Percentiles rank a stretch among this genome's conserved stretches.
Conservation (phyloP, 805 yeast genomes). For the Nakazawaea ernobii region DNA sequence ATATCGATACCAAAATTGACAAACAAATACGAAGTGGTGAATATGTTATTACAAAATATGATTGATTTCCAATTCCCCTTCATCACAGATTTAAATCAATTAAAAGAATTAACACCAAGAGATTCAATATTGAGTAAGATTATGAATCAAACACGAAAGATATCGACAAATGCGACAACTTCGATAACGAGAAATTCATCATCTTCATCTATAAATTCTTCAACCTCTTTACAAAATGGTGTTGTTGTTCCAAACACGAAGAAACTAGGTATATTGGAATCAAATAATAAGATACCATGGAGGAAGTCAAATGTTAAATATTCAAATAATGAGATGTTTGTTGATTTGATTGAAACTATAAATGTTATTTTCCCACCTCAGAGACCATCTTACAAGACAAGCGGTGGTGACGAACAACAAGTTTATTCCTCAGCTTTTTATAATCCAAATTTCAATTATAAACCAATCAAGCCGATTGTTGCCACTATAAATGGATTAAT, state of each 20-base stretch:
- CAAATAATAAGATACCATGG: constrained; percentile 61
- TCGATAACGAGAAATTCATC: constrained; percentile 18
- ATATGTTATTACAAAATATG: constrained; percentile 70
- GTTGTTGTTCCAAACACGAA: neutral
- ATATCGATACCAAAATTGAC: constrained; percentile 54
- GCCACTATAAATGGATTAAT: constrained; percentile 62
- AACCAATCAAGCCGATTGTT: constrained; percentile 30
- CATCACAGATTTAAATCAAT: constrained; percentile 62
- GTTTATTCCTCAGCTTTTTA: constrained; percentile 16
- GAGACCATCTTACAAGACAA: neutral
- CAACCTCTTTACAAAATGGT: neutral
- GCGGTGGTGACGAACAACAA: constrained; percentile 14
- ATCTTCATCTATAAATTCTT: constrained; percentile 6
- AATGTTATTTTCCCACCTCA: constrained; percentile 44
- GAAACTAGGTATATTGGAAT: constrained; percentile 20
- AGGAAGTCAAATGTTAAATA: constrained; percentile 64
- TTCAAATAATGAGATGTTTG: constrained; percentile 78
- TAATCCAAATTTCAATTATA: constrained; percentile 18
- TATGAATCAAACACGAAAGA: constrained; percentile 32
- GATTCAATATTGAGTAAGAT: constrained; percentile 50
- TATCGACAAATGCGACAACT: constrained; percentile 25
- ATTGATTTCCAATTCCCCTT: constrained; percentile 73
- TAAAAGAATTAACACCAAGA: constrained; percentile 66
- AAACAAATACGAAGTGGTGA: constrained; percentile 64
- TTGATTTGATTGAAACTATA: constrained; percentile 70